A percentile compares a stretch with the other conserved stretches of the same genome.
Evolutionary conservation across 1,139 yeast species (phyloP).

Genomic region (Taphrina flavorubra): DNA sequence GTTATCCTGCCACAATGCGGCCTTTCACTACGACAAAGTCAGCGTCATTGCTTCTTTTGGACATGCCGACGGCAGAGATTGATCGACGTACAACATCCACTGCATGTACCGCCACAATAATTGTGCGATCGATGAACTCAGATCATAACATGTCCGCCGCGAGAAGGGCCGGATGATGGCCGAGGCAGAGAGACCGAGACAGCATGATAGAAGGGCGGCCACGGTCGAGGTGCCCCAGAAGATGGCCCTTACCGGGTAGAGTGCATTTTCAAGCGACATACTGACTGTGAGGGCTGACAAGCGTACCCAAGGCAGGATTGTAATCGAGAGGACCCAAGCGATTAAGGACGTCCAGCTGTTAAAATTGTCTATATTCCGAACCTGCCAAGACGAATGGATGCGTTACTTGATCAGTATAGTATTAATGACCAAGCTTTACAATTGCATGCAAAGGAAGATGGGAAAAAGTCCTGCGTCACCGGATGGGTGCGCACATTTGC

Average conservation of each 20-base stretch:
- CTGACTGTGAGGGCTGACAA: too few relatives aligned
- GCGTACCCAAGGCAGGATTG: too few relatives aligned
- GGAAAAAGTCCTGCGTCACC: slow-evolving; percentile 6
- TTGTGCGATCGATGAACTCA: slow-evolving; percentile 29
- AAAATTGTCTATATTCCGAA: too few relatives aligned
- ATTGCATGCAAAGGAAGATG: neutral
- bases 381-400: too few relatives aligned
- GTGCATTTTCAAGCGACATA: slow-evolving; percentile 17
- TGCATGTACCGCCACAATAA: slow-evolving; percentile 32
- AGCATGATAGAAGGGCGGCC: slow-evolving; percentile 21
- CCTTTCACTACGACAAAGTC: slow-evolving; percentile 4
- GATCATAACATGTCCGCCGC: slow-evolving; percentile 30
- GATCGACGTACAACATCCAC: slow-evolving; percentile 34
- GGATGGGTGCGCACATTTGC: neutral
- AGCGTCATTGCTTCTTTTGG: neutral
- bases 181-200: slow-evolving; percentile 32
- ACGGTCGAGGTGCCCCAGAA: slow-evolving; percentile 26
- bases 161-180: slow-evolving; percentile 36
- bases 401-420: too few relatives aligned
- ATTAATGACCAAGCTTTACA: too few relatives aligned
- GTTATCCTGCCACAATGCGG: slow-evolving; percentile 34
- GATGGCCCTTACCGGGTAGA: slow-evolving; percentile 17
- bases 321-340: too few relatives aligned
- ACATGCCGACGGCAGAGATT: too few relatives aligned
- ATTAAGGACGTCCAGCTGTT: too few relatives aligned